Conservation (phyloP, 371 early-diverging fungal genomes). For the Nematocida sp. region DNA sequence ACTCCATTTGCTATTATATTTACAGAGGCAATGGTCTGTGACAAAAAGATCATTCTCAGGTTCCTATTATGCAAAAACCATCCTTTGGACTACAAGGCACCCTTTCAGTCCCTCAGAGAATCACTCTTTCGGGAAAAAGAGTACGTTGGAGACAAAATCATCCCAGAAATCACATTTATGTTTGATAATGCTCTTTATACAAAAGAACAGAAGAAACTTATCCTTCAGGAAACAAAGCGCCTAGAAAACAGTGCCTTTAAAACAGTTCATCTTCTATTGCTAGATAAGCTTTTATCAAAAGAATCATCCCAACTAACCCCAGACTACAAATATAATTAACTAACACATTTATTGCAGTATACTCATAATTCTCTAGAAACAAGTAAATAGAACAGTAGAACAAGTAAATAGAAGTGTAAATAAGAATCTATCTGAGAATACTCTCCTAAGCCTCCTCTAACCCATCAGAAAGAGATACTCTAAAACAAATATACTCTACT, state of each 20-base stretch:
- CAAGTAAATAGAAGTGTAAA: too few species aligned
- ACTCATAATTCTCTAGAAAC: too few species aligned
- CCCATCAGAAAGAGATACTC: too few species aligned
- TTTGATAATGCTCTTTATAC: background rate
- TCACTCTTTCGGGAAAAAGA: conserved; percentile 6
- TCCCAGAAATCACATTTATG: conserved; percentile 50
- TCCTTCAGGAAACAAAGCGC: background rate
- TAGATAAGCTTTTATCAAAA: background rate
- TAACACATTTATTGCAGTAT: too few species aligned
- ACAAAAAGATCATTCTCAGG: conserved; percentile 33
- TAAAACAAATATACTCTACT: too few species aligned
- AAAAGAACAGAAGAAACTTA: conserved; percentile 17
- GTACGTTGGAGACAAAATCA: conserved; percentile 23
- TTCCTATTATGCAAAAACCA: conserved; percentile 59
- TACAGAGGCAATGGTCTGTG: conserved; percentile 36
- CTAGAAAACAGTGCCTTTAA: background rate
- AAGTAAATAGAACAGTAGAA: too few species aligned
- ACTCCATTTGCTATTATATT: conserved; percentile 64
- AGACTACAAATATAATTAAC: background rate
- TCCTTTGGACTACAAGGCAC: conserved; percentile 46
- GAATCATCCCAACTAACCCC: background rate
- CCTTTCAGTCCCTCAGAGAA: conserved; percentile 52
- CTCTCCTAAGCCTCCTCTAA: too few species aligned
- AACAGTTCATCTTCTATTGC: background rate
- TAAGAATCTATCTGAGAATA: too few species aligned